Conservation (phyloP, 768 basidiomycete species). For the Agrocybe chaxingu region DNA sequence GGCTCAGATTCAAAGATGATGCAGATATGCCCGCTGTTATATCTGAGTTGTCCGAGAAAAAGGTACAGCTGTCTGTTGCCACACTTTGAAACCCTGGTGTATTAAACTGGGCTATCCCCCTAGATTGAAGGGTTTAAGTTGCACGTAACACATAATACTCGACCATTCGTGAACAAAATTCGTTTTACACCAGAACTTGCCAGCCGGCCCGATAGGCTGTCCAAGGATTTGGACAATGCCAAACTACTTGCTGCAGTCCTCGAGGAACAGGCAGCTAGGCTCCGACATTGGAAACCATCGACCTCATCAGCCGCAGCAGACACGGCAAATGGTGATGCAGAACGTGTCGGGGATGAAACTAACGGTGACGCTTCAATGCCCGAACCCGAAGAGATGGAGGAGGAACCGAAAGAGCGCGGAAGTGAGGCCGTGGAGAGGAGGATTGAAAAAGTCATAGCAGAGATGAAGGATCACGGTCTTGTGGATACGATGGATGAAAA, state of each 20-base stretch:
- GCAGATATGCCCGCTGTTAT: conserved; percentile 77
- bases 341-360: conserved; percentile 24
- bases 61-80: conserved; percentile 45
- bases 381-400: conserved; percentile 37
- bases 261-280: conserved; percentile 62
- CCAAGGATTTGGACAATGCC: conserved; percentile 76
- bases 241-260: conserved; percentile 69
- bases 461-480: conserved; percentile 62
- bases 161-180: conserved; percentile 73
- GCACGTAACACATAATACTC: conserved; percentile 79
- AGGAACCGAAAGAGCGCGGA: conserved; percentile 61
- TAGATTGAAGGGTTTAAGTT: conserved; percentile 95
- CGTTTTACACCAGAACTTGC: conserved; percentile 83
- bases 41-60: conserved; percentile 75
- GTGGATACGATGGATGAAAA: conserved; percentile 62
- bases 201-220: conserved; percentile 74
- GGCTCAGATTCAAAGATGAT: conserved; percentile 85
- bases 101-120: conserved; percentile 1
- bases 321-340: conserved; percentile 18
- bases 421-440: conserved; percentile 79
- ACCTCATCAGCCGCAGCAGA: conserved; percentile 15
- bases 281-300: conserved; percentile 43
- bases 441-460: conserved; percentile 72
- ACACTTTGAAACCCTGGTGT: conserved; percentile 2
- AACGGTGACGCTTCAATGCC: conserved; percentile 17